Evolutionary conservation across 2,329 filamentous ascomycete species (phyloP), one percentile per base, ranked within the genome.

Genomic region (Beauveria caledonica): DNA sequence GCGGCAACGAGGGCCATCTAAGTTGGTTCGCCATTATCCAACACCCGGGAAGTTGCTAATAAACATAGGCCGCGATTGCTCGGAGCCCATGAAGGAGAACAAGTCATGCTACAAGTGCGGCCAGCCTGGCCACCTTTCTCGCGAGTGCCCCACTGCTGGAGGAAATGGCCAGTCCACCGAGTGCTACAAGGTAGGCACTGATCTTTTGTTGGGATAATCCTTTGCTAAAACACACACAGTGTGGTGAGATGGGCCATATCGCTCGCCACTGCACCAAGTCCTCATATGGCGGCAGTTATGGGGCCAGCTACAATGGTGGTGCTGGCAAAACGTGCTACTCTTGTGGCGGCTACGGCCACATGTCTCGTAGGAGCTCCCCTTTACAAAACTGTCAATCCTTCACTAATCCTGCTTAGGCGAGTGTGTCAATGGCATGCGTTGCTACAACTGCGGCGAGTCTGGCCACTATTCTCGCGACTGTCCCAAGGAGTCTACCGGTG

Each of bases 391-490:
- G 17, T 42, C 5, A 11, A 17, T 2, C 27, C 15, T 21, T 27
- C 7, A 27, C 68, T 70, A 65, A 70, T 52, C 54, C 54, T 53
- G n/a, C 54, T 21, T 61, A 85, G 83, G 84, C 68, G 94, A 97
- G 79, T 99, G 94, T 79, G 95, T 93, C 70, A 95, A 97, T 77
- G 94, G 94, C 71, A 93, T 95, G 83, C 97, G 97, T 84, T 99
- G 94, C 88, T 99, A 97, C 87, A 97, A 97, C 86, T 97, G 94
- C 68, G 85, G 85, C 72, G 92, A 97, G 81, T 89, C 93, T 68
- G 93, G 94, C 64, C 93, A 97, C 78, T 86, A 97, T 75, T 95
- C 90, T 66, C 89, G 93, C 66, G 94, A 99, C 77, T 99, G 94
- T 84, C 89, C 92, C 69, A 92, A 93, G 74, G 93, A 96, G 79